Evolutionary conservation across 192 early-diverging fungal species (phyloP).

Genomic region (Entomortierella beljakovae): DNA sequence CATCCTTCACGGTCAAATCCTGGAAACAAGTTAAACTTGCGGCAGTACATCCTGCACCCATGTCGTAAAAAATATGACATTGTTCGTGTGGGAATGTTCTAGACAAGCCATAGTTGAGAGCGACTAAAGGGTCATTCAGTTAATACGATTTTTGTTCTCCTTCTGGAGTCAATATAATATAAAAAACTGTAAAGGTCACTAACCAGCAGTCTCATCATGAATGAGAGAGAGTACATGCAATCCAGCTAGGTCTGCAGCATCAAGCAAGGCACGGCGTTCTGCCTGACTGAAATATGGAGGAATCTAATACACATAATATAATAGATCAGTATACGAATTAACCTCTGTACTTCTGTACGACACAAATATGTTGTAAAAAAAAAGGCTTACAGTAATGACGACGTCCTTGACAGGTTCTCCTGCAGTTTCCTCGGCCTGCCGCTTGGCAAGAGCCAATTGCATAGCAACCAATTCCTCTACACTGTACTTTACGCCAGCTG

Average conservation of each 20-base stretch:
- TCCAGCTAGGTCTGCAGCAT: slow-evolving; percentile 92
- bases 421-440: slow-evolving; percentile 83
- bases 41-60: slow-evolving; percentile 96
- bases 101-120: slow-evolving; percentile 91
- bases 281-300: slow-evolving; percentile 91
- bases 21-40: slow-evolving; percentile 88
- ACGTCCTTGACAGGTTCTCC: slow-evolving; percentile 83
- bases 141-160: too few relatives aligned
- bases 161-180: neutral
- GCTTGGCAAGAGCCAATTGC: slow-evolving; percentile 90
- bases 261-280: slow-evolving; percentile 93
- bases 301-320: slow-evolving; percentile 62
- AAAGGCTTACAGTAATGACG: slow-evolving; percentile 87
- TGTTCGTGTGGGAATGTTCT: slow-evolving; percentile 69
- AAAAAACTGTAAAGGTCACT: slow-evolving; percentile 6
- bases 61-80: slow-evolving; percentile 95
- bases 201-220: slow-evolving; percentile 94
- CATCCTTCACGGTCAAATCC: slow-evolving; percentile 66
- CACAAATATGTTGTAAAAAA: neutral
- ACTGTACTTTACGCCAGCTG: slow-evolving; percentile 64
- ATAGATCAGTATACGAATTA: neutral
- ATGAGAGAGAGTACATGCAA: slow-evolving; percentile 85
- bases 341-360: neutral
- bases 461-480: slow-evolving; percentile 95
- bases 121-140: slow-evolving; percentile 62